Percentiles rank a stretch among this genome's conserved stretches.
Conservation (phyloP, 2,329 filamentous ascomycete genomes). For the Bisporella sp. region DNA sequence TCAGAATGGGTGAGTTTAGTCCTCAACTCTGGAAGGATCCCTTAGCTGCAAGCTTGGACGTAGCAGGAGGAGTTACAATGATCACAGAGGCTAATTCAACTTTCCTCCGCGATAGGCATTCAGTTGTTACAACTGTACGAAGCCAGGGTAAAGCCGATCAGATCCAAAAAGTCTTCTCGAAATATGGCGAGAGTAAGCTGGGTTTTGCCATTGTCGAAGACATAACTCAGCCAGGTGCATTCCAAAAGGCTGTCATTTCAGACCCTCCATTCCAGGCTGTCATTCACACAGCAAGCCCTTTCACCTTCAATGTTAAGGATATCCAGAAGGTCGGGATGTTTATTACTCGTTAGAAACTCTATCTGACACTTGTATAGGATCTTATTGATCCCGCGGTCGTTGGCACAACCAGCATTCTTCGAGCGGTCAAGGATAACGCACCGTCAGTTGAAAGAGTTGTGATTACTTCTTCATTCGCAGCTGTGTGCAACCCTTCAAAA, state of each 20-base stretch:
- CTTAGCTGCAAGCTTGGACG: background rate
- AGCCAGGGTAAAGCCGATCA: background rate
- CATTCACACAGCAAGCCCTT: conserved; percentile 55
- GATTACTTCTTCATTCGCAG: conserved; percentile 58
- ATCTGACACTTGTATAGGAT: background rate
- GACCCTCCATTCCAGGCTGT: conserved; percentile 61
- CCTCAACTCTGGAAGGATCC: background rate
- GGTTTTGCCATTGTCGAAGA: conserved; percentile 54
- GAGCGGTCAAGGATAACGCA: conserved; percentile 33
- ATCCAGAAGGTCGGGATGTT: background rate
- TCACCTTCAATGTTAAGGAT: conserved; percentile 20
- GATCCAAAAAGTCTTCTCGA: background rate
- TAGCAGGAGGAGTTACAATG: background rate
- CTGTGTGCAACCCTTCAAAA: conserved; percentile 40
- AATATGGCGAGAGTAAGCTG: background rate
- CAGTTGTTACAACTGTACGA: background rate
- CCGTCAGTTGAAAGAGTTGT: conserved; percentile 28
- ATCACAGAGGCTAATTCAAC: background rate
- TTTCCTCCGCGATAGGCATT: background rate
- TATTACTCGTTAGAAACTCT: background rate
- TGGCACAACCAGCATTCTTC: conserved; percentile 38
- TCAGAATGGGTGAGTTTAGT: background rate
- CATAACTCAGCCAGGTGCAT: conserved; percentile 60
- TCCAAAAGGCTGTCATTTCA: conserved; percentile 41
- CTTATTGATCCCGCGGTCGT: background rate